Evolutionary conservation across 176 grass and related monocot species (phyloP), one percentile per base, ranked within the genome.

Genomic region (Tillandsia leiboldiana): DNA sequence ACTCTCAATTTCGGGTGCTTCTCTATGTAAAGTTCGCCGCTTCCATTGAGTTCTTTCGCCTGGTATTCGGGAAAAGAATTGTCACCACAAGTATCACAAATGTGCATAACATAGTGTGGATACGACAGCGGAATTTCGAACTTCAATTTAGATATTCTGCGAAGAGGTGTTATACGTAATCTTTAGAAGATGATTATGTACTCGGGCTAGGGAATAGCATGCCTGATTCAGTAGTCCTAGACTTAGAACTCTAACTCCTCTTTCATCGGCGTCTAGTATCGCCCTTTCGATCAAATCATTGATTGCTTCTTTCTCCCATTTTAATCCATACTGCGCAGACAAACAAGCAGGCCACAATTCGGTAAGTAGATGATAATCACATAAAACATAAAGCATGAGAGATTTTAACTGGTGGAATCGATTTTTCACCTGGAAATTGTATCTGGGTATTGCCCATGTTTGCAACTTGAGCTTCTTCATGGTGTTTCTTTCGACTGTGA

Each of bases 381-480:
- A 6, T 42, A 20, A 22, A 22, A 61, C 56, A 61, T 23, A 23
- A 2, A 61, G 33, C 33, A 42, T 42, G 33, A 42, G 33, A 42
- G 33, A 42, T 42, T 42, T 42, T 7, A 42, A 42, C 33, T 0
- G 33, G 54, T 1, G 54, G 20, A 42, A 42, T 42, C 54, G 20
- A 23, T 22, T 52, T 15, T 64, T 70, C 86, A 91, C 92, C 52
- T 96, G 86, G 84, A 91, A 96, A 78, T 62, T 87, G 70, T 85
- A 96, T 96, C 92, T 96, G 15, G 92, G 83, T 75, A 91, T 83
- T 12, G 76, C 86, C 92, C 92, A 96, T 73, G 88, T 89, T 49
- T 91, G 88, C 86, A 96, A 85, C 68, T 83, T 88, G 48, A 91
- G 64, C 51, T 84, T 86, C 17, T 91, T 74, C 81, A 91, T 75